Percentiles rank a stretch among this genome's conserved stretches.
phyloP scores from a whole-genome alignment of 225 moss, liverwort and hornwort genomes.

The Physcomitrium patens region DNA sequence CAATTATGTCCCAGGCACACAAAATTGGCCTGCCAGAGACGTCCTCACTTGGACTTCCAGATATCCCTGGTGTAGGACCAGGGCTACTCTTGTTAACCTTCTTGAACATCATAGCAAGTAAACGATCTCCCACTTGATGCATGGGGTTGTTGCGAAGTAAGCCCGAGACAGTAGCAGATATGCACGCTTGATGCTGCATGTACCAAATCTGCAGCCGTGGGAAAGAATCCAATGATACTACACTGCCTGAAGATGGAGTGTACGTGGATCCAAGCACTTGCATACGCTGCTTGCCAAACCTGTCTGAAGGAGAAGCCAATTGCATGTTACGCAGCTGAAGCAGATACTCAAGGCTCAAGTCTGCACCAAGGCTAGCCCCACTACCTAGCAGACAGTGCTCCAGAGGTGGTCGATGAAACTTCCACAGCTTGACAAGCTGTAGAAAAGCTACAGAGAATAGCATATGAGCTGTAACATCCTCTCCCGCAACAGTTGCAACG shows the following conservation, averaged over 20 bases:
- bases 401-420: constrained; percentile 90
- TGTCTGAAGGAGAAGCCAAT: constrained; percentile 43
- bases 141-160: constrained; percentile 64
- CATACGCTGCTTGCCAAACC: constrained; percentile 57
- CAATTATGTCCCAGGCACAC: constrained; percentile 85
- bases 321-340: constrained; percentile 83
- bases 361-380: constrained; percentile 89
- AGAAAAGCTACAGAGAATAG: constrained; percentile 81
- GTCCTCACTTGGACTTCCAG: constrained; percentile 61
- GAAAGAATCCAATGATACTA: constrained; percentile 72
- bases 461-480: constrained; percentile 72
- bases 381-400: constrained; percentile 93
- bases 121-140: constrained; percentile 79
- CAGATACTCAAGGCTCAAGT: constrained; percentile 94
- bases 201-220: constrained; percentile 87
- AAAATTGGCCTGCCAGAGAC: constrained; percentile 71
- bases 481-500: constrained; percentile 59
- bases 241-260: constrained; percentile 57
- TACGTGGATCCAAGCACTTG: constrained; percentile 61
- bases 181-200: constrained; percentile 89
- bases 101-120: constrained; percentile 87
- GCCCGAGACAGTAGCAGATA: constrained; percentile 76
- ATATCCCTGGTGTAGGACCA: constrained; percentile 37
- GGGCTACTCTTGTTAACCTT: constrained; percentile 60
- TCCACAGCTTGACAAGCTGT: constrained; percentile 87